Base-by-base conservation (phyloP, 1,139 yeast species). In the Zhuliangozyma parablackwelliae region DNA sequence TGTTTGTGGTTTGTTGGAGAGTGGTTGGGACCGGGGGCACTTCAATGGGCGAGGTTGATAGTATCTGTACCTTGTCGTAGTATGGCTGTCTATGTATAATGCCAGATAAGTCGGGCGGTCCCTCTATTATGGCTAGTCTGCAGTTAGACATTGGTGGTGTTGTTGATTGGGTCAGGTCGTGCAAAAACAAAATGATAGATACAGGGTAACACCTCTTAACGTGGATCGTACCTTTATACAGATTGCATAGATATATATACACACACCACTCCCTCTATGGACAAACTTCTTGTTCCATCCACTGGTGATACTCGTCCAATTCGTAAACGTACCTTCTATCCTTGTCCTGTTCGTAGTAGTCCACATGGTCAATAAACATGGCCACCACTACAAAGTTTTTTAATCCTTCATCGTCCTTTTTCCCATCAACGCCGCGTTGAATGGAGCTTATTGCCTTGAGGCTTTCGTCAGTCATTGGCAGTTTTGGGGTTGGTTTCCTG, bases 341-440 rank as follows among this genome's bases (percentile, higher is more conserved):
- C 61, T 62, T 68, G 37, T 72, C 78, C 45, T 81, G 63, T 46
- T 80, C 82, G 41, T 80, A 73, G 49, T 72, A 72, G 57, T 87
- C 96, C n/a, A 83, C 95, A 37, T 70, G 65, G 39, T 86, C 84
- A 29, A 82, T 74, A 51, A 85, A 79, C 65, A 87, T 59, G 27
- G 84, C 81, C 26, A 84, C 74, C 21, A 85, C 78, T 1, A 80
- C 78, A 56, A 83, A 86, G 56, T 85, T 80, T 51, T 76, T 80
- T 41, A 75, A 65, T 1, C 94, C 95, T 27, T 75, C 73, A 24
- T 61, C 80, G 35, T 79, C 87, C 51, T 80, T 75, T 35, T 80
- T 73, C 7, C 95, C 96, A 57, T 87, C 95, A 10, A 86, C 95
- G 6, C 95, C 94, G 46, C 95, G 71, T 35, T 77, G 69, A 35